Conservation (phyloP, 2,329 filamentous ascomycete species). For the Phialophora chinensis region DNA sequence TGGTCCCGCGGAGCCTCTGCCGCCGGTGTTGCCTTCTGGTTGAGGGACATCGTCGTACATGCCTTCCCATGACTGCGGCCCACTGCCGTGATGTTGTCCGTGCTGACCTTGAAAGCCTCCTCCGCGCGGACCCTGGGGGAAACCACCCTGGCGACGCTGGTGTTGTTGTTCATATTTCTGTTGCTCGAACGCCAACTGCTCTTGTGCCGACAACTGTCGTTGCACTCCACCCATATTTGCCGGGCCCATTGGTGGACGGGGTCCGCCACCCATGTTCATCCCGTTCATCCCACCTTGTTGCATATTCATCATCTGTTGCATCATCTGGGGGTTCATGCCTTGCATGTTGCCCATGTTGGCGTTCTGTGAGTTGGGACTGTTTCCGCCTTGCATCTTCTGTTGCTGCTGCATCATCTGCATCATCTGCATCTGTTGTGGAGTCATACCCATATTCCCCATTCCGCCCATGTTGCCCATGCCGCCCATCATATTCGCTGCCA, state of each 20-base stretch:
- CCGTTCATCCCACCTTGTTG: conserved; percentile 49
- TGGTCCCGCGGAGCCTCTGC: conserved; percentile 52
- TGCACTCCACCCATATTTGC: conserved; percentile 51
- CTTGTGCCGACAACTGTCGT: conserved; percentile 69
- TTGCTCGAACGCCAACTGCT: conserved; percentile 77
- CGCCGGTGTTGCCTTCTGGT: conserved; percentile 65
- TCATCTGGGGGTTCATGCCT: conserved; percentile 46
- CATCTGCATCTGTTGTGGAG: conserved; percentile 65
- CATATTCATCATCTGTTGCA: conserved; percentile 65
- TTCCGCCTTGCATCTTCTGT: conserved; percentile 52
- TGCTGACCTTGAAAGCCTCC: conserved; percentile 34
- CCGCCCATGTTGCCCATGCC: conserved; percentile 64
- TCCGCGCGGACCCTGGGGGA: conserved; percentile 30
- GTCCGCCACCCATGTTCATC: conserved; percentile 42
- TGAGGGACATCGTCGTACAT: conserved; percentile 98
- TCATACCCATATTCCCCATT: conserved; percentile 50
- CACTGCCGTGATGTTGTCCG: conserved; percentile 56
- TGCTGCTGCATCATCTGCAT: conserved; percentile 55
- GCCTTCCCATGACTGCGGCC: conserved; percentile 90
- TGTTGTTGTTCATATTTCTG: conserved; percentile 76
- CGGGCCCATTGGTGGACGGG: conserved; percentile 35
- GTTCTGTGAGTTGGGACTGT: conserved; percentile 41
- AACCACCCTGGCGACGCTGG: conserved; percentile 56
- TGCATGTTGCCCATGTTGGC: conserved; percentile 32
- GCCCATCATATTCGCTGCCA: conserved; percentile 69